phyloP scores from a whole-genome alignment of 176 grass and related monocot genomes.

The Bolboschoenus planiculmis region DNA sequence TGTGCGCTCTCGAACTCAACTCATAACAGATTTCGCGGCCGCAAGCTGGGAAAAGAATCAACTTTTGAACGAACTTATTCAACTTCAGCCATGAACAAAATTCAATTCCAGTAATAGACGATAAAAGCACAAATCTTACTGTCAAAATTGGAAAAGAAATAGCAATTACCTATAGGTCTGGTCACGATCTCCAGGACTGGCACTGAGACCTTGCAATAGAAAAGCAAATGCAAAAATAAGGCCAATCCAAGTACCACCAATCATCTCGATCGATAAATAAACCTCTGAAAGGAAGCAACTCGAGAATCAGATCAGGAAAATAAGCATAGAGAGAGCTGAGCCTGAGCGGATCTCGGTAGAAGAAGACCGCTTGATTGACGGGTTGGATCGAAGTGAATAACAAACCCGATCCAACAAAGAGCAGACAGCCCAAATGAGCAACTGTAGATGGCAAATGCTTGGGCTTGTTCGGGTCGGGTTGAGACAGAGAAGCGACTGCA shows the following conservation, averaged over 20 bases:
- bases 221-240: slow-evolving; percentile 34
- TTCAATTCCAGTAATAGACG: background rate
- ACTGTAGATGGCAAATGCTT: background rate
- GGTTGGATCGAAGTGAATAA: background rate
- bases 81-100: background rate
- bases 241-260: slow-evolving; percentile 5
- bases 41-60: background rate
- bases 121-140: background rate
- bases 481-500: background rate
- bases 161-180: slow-evolving; percentile 58
- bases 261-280: slow-evolving; percentile 28
- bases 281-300: background rate
- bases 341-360: background rate
- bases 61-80: background rate
- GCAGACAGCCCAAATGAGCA: background rate
- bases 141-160: background rate
- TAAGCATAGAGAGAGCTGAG: background rate
- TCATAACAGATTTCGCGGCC: background rate
- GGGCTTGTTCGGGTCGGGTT: background rate
- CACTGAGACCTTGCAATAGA: slow-evolving; percentile 43
- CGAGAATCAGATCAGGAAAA: slow-evolving; percentile 10
- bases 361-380: background rate
- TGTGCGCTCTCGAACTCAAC: background rate
- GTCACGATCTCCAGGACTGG: slow-evolving; percentile 66
- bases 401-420: background rate